Percentiles rank a stretch among this genome's conserved stretches.
phyloP scores from a whole-genome alignment of 2,329 filamentous ascomycete species.

The Colletotrichum sp. region DNA sequence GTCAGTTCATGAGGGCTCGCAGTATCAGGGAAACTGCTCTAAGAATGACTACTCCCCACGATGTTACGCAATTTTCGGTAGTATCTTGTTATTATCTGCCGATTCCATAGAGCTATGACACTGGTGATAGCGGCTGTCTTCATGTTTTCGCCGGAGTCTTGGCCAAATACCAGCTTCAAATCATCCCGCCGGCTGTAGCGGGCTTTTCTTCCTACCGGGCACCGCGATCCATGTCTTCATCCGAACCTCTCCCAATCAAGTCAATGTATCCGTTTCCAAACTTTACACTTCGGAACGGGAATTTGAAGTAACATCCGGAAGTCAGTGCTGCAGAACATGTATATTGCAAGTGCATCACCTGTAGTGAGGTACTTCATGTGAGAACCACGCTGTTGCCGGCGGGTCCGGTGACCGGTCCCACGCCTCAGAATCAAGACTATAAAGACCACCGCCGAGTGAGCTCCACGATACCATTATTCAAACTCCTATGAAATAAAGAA shows the following conservation, averaged over 20 bases:
- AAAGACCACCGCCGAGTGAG: rapidly evolving
- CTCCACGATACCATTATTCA: too few species aligned
- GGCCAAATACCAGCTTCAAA: neutral
- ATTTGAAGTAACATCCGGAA: neutral
- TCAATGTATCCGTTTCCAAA: neutral
- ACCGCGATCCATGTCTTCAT: neutral
- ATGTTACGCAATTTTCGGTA: neutral
- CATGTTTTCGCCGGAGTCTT: neutral
- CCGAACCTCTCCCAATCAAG: neutral
- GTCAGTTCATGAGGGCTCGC: rapidly evolving
- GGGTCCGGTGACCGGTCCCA: rapidly evolving
- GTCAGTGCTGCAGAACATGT: neutral
- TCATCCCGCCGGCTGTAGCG: slow-evolving; percentile 12
- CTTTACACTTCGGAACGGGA: rapidly evolving
- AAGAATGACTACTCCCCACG: too few species aligned
- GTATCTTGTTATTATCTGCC: neutral
- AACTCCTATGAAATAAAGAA: too few species aligned
- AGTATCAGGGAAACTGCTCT: rapidly evolving
- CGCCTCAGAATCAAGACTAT: rapidly evolving
- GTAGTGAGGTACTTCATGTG: rapidly evolving
- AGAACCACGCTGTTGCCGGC: neutral
- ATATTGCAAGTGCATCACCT: rapidly evolving
- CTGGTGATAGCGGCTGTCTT: rapidly evolving
- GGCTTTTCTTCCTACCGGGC: rapidly evolving
- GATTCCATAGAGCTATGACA: rapidly evolving